Percentiles rank a stretch among this genome's conserved stretches.
Evolutionary conservation across 257 asterid genomes (phyloP).

Genomic region (Penstemon barbatus): DNA sequence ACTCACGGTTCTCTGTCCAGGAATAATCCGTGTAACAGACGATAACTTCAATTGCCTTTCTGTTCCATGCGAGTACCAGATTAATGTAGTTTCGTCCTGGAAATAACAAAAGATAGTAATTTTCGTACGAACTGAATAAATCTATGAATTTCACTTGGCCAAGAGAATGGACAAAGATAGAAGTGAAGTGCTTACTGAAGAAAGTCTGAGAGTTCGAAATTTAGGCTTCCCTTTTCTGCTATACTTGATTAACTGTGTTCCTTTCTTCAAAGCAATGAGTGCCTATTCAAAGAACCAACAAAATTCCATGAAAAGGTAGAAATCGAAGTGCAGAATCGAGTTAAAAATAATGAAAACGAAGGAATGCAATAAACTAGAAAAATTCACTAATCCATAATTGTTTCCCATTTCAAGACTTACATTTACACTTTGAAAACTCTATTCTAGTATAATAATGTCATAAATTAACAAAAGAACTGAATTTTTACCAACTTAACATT

Average conservation of each 20-base stretch:
- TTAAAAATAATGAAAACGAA: too few relatives aligned
- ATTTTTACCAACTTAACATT: not conserved
- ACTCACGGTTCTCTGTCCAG: constrained; percentile 99
- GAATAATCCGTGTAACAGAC: constrained; percentile 74
- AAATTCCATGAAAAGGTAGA: constrained; percentile 18
- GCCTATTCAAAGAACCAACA: constrained; percentile 50
- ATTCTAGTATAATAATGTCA: not conserved
- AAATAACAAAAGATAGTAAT: constrained; percentile 22
- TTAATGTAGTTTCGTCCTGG: constrained; percentile 87
- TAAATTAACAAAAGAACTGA: not conserved
- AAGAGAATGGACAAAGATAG: constrained; percentile 9
- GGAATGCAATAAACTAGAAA: not conserved
- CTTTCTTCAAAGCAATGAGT: constrained; percentile 84
- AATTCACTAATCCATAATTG: not conserved
- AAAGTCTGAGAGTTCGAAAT: constrained; percentile 86
- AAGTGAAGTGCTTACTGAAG: constrained; percentile 59
- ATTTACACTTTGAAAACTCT: not conserved
- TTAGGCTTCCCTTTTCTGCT: constrained; percentile 97
- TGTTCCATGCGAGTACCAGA: constrained; percentile 84
- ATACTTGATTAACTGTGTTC: constrained; percentile 90
- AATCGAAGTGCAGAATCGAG: not conserved
- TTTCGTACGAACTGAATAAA: not conserved
- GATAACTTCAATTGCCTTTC: constrained; percentile 85
- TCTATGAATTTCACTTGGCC: not conserved
- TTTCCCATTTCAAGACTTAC: not conserved